Conservation (phyloP, 2,329 filamentous ascomycete genomes). For the Epicoccum nigrum region DNA sequence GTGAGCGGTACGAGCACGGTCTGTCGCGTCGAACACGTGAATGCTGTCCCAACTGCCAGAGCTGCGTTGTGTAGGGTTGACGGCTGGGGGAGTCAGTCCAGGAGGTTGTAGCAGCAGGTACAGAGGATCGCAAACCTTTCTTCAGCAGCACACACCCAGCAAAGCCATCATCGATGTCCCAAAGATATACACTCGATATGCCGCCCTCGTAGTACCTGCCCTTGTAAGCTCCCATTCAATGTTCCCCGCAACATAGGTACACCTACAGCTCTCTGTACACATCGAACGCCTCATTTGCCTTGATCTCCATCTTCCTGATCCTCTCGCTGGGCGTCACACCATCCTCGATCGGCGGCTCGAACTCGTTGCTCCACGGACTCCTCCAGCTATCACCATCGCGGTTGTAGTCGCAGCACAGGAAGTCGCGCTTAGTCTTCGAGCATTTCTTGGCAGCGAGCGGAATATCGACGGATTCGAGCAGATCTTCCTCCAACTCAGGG, state of each 20-base stretch:
- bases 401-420: slow-evolving; percentile 99
- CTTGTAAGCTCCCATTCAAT: slow-evolving; percentile 26
- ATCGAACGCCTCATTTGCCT: slow-evolving; percentile 95
- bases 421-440: slow-evolving; percentile 88
- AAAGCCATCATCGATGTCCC: slow-evolving; percentile 98
- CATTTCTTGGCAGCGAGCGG: slow-evolving; percentile 87
- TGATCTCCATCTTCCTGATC: slow-evolving; percentile 90
- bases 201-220: slow-evolving; percentile 88
- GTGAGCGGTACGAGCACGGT: slow-evolving; percentile 87
- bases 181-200: slow-evolving; percentile 95
- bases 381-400: slow-evolving; percentile 97
- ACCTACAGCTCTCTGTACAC: slow-evolving; percentile 85
- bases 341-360: slow-evolving; percentile 86
- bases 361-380: slow-evolving; percentile 98
- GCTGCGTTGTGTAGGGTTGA: slow-evolving; percentile 67
- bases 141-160: slow-evolving; percentile 94
- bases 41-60: slow-evolving; percentile 96
- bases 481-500: slow-evolving; percentile 93
- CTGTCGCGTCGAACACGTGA: slow-evolving; percentile 96
- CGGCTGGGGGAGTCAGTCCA: slow-evolving; percentile 59
- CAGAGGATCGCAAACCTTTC: slow-evolving; percentile 68
- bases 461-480: slow-evolving; percentile 96
- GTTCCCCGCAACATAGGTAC: neutral
- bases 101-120: neutral
- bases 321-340: slow-evolving; percentile 88